Evolutionary conservation across 331 rosid species (phyloP).

Genomic region (Phaseolus coccineus): DNA sequence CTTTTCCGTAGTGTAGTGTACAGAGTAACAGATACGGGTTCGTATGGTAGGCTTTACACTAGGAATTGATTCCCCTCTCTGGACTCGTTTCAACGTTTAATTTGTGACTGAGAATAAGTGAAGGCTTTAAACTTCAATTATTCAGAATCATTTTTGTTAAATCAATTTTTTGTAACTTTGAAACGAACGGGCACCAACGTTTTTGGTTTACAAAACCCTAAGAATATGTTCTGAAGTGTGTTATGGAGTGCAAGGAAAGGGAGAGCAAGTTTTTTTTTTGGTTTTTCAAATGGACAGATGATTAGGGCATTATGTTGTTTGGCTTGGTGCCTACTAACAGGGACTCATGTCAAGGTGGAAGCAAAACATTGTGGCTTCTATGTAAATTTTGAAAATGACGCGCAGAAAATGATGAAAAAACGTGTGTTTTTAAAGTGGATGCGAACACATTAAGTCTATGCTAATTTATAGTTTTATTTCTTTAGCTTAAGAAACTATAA

Average conservation of each 20-base stretch:
- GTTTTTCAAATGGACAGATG: background rate
- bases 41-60: background rate
- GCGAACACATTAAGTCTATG: background rate
- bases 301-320: background rate
- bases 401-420: background rate
- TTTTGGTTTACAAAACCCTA: constrained; percentile 19
- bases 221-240: background rate
- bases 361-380: background rate
- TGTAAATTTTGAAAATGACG: background rate
- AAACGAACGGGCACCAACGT: background rate
- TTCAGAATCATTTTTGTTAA: background rate
- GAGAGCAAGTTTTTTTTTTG: background rate
- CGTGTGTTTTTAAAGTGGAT: background rate
- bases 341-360: background rate
- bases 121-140: background rate
- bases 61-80: background rate
- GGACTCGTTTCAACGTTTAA: background rate
- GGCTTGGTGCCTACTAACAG: background rate
- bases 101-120: background rate
- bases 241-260: background rate
- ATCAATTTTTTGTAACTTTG: background rate
- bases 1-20: constrained; percentile 2
- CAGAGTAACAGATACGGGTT: background rate
- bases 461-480: background rate
- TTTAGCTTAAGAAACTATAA: background rate